Conservation (phyloP, 768 basidiomycete species). For the Tylopilus felleus region DNA sequence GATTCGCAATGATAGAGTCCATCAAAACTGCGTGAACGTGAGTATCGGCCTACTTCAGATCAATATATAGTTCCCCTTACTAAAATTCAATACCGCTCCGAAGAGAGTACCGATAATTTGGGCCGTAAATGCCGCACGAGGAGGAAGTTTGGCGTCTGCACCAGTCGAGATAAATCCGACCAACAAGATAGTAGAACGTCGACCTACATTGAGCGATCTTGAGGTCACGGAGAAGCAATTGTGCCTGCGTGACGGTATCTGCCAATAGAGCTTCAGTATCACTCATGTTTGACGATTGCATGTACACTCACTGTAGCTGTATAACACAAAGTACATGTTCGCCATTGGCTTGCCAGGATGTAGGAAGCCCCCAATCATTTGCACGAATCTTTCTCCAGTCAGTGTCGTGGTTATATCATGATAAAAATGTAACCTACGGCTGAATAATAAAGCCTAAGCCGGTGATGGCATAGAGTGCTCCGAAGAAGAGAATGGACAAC, state of each 20-base stretch:
- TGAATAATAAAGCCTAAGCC: slow-evolving; percentile 27
- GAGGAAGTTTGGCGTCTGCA: slow-evolving; percentile 56
- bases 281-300: slow-evolving; percentile 37
- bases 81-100: slow-evolving; percentile 38
- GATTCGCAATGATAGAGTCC: slow-evolving; percentile 53
- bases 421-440: slow-evolving; percentile 19
- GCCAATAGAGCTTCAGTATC: slow-evolving; percentile 27
- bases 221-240: slow-evolving; percentile 52
- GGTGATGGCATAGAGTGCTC: slow-evolving; percentile 52
- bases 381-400: slow-evolving; percentile 26
- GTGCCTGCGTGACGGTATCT: slow-evolving; percentile 52
- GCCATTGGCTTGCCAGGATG: slow-evolving; percentile 41
- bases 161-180: slow-evolving; percentile 34
- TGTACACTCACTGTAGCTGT: slow-evolving; percentile 41
- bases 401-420: neutral
- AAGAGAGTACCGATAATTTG: slow-evolving; percentile 41
- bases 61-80: slow-evolving; percentile 42
- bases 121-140: slow-evolving; percentile 60
- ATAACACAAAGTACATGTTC: slow-evolving; percentile 43
- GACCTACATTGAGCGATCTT: slow-evolving; percentile 39
- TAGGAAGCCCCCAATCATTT: slow-evolving; percentile 37
- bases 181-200: slow-evolving; percentile 20
- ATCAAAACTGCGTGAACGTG: slow-evolving; percentile 36
- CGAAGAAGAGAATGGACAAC: slow-evolving; percentile 52
- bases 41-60: slow-evolving; percentile 36